A percentile compares a stretch with the other conserved stretches of the same genome.
Conservation (phyloP, 2,329 filamentous ascomycete species). For the Hypoxylon sp. region DNA sequence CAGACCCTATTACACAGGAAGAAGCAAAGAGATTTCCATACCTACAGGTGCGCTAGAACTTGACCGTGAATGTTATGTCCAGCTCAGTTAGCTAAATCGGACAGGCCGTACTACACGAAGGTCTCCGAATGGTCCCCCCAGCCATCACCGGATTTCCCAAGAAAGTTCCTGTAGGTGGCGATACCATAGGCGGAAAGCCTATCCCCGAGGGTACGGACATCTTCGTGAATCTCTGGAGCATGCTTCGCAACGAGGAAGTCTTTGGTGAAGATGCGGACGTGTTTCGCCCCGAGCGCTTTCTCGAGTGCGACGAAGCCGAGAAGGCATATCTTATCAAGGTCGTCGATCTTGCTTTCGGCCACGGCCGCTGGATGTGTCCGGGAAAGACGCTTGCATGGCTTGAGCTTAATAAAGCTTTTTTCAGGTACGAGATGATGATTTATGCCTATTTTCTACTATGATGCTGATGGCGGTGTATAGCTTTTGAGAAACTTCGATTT, state of each 20-base stretch:
- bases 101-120: slow-evolving; percentile 43
- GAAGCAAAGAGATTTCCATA: slow-evolving; percentile 40
- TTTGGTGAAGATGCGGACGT: slow-evolving; percentile 40
- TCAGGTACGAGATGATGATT: slow-evolving; percentile 13
- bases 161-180: slow-evolving; percentile 39
- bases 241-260: slow-evolving; percentile 38
- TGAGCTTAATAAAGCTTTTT: slow-evolving; percentile 40
- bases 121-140: slow-evolving; percentile 39
- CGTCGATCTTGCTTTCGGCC: slow-evolving; percentile 40
- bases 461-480: slow-evolving; percentile 28
- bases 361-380: slow-evolving; percentile 40
- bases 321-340: slow-evolving; percentile 24
- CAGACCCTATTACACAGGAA: slow-evolving; percentile 37
- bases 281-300: slow-evolving; percentile 40
- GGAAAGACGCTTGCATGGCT: slow-evolving; percentile 41
- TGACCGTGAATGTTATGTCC: no score
- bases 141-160: slow-evolving; percentile 38
- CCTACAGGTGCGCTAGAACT: slow-evolving; percentile 34
- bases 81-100: no score
- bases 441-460: not conserved
- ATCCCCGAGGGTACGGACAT: slow-evolving; percentile 41
- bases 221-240: slow-evolving; percentile 34
- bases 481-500: slow-evolving; percentile 38
- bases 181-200: slow-evolving; percentile 36
- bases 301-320: slow-evolving; percentile 31